Conservation (phyloP, 768 basidiomycete species). For the Rhizopogon vesiculosus region DNA sequence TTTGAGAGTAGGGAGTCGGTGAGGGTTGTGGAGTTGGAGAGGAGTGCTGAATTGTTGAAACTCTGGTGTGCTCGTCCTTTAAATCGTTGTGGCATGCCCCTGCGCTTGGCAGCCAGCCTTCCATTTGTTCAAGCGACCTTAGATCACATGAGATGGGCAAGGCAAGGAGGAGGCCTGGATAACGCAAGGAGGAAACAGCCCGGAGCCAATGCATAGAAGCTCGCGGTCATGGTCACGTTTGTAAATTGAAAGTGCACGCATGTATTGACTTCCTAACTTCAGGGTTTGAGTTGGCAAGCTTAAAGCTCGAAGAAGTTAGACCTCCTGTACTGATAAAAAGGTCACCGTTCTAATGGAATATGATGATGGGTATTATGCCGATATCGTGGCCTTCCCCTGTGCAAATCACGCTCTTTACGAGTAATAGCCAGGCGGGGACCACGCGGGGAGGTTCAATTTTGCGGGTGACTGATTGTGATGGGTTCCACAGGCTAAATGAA, state of each 20-base stretch:
- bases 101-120: background rate
- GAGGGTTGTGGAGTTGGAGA: slow-evolving; percentile 3
- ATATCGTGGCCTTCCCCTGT: background rate
- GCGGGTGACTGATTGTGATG: background rate
- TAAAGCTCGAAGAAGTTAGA: background rate
- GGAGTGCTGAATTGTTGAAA: slow-evolving; percentile 6
- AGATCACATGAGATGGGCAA: slow-evolving; percentile 1
- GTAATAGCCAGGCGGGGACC: background rate
- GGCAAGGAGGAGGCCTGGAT: slow-evolving; percentile 1
- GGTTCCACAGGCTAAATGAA: background rate
- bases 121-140: background rate
- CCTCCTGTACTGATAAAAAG: background rate
- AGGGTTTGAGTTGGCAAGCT: background rate
- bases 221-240: background rate
- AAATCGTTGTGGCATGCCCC: background rate
- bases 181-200: background rate
- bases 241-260: background rate
- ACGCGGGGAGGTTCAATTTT: background rate
- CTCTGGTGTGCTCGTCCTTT: background rate
- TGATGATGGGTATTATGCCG: background rate
- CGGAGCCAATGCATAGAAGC: slow-evolving; percentile 2
- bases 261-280: background rate
- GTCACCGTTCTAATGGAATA: background rate
- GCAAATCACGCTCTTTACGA: background rate
- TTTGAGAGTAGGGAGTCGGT: slow-evolving; percentile 3